Conservation (phyloP, 2,329 filamentous ascomycete genomes). For the Paraphoma sp. region DNA sequence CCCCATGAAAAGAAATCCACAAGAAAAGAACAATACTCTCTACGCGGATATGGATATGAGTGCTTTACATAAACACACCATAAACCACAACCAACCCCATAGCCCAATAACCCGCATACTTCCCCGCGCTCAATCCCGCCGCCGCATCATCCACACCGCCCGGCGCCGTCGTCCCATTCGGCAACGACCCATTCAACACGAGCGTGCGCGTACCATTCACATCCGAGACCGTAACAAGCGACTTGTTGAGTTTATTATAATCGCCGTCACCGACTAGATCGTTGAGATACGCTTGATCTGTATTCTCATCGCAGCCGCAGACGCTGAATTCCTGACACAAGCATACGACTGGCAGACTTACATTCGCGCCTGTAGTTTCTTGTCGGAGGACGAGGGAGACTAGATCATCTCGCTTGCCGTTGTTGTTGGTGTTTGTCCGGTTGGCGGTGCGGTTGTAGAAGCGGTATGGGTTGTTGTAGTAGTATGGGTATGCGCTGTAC, state of each 20-base stretch:
- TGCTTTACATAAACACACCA: constrained; percentile 18
- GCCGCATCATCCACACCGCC: constrained; percentile 43
- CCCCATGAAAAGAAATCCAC: too few species aligned
- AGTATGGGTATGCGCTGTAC: constrained; percentile 67
- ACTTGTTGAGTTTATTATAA: constrained; percentile 65
- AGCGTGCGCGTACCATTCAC: constrained; percentile 70
- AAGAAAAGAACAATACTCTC: background rate
- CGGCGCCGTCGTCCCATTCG: constrained; percentile 60
- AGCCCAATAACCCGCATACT: constrained; percentile 48
- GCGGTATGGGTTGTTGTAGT: constrained; percentile 64
- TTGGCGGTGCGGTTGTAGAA: constrained; percentile 54
- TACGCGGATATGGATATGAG: background rate
- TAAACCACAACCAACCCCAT: constrained; percentile 48
- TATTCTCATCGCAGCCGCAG: constrained; percentile 75
- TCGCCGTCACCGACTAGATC: constrained; percentile 64
- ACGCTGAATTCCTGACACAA: constrained; percentile 63
- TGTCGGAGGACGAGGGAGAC: background rate
- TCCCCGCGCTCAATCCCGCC: constrained; percentile 25
- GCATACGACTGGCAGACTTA: constrained; percentile 67
- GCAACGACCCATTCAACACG: constrained; percentile 77
- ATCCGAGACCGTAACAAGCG: constrained; percentile 65
- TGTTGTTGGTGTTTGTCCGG: constrained; percentile 51
- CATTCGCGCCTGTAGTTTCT: constrained; percentile 52
- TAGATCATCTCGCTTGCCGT: constrained; percentile 8
- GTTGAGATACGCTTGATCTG: constrained; percentile 64